Base-by-base conservation (phyloP, 305 asterid species). In the Caryopteris hybrid region DNA sequence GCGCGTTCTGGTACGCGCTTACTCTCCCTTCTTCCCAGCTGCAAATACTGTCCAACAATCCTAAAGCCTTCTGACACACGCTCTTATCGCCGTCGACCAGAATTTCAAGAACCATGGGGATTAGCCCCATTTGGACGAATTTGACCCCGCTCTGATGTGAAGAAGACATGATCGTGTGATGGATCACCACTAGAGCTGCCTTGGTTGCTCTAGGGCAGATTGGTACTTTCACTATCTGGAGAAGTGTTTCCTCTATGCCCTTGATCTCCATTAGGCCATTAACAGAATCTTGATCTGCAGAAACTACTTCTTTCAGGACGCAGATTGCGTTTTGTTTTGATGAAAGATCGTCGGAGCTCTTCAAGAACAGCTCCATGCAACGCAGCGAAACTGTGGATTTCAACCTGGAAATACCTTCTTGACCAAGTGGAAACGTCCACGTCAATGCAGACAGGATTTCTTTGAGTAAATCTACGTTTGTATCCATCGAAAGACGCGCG, bases 1-100 rank as follows among this genome's bases (percentile, higher is more conserved):
- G 65, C 6, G 90, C 93, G 45, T 86, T 88, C 0, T 52, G 61
- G 7, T 27, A 56, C 3, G 77, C 82, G 45, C 38, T 77, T 50
- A 76, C 78, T 58, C 79, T 84, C 62, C 95, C 97, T 69, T 73
- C 74, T 71, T 80, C 46, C 33, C 17, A 55, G 13, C 70, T 59
- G 78, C 89, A 82, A 1, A 84, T n/a, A 2, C 47, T 31, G 51
- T 92, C 91, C 65, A 92, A 52, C 8, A 88, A 85, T 0, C 74
- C 83, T 25, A 92, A 53, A 5, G 84, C 92, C 71, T 73, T 90
- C 68, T 90, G 93, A 9, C 85, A 60, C 6, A 72, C 48, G 38
- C 84, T 58, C 41, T 80, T 92, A 13, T 85, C 90, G 2, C 88
- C 88, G 22, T 85, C 95, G 7, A 92, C 93, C 2, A 92, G 88